Evolutionary conservation across 2,329 filamentous ascomycete species (phyloP), one percentile per base, ranked within the genome.

Genomic region (Cercospora sojina): DNA sequence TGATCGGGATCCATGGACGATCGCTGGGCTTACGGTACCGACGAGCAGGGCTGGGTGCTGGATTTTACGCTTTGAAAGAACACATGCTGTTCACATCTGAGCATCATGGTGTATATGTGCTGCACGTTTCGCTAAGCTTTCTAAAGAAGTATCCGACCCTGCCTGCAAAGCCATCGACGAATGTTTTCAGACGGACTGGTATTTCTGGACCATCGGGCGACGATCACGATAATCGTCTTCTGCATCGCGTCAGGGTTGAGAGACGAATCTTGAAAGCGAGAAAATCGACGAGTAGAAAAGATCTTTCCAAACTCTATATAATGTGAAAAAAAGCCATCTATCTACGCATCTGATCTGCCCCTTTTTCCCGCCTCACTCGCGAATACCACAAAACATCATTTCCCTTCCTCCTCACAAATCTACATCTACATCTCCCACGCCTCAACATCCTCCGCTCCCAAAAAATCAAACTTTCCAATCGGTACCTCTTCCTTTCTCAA

Each of bases 381-480:
- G 29, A 29, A 29, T 7, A 5, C 29, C 7, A 7, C 7, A 5
- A 5, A 20, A 23, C 27, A 9, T 3, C 49, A 6, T 4, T 13
- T 4, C 20, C 9, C 20, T 8, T 29, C 20, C 9, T 53, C 20
- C 20, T 27, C 49, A 10, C 16, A 51, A n/a, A 7, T 25, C 41
- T 9, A 31, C 31, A 32, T 32, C 31, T 60, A 61, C 41, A 61
- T 31, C 25, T 12, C 18, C 64, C 64, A 65, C 16, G 16, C 59
- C 6, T 13, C 29, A 31, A 66, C 9, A 55, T 67, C 65, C 35
- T 57, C 32, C 20, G 49, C 61, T 81, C 76, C 78, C 47, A 87
- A 70, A 74, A 80, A 90, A 72, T 89, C 85, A 61, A 68, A 47
- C 82, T 90, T 90, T 35, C 87, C 87, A 18, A 91, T n/a, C 0